Conservation (phyloP, 257 asterid species). For the Verbena officinalis region DNA sequence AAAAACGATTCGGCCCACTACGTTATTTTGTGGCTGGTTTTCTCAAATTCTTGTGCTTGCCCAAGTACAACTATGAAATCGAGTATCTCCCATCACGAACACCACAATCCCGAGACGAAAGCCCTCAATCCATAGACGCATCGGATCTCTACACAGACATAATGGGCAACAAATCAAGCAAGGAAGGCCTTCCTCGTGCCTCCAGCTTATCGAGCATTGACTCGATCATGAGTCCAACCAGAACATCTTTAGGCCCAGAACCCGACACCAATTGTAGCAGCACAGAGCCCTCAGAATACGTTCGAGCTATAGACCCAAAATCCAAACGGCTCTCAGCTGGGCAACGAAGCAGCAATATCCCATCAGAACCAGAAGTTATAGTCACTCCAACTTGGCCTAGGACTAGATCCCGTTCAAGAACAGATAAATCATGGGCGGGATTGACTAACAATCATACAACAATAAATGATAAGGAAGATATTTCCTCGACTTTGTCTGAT, state of each 20-base stretch:
- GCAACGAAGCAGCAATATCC: constrained; percentile 57
- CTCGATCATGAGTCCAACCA: constrained; percentile 90
- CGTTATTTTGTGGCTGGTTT: constrained; percentile 97
- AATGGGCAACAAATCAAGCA: constrained; percentile 93
- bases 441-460: constrained; percentile 56
- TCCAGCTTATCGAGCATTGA: constrained; percentile 96
- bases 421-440: constrained; percentile 80
- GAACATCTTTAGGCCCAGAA: constrained; percentile 70
- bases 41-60: constrained; percentile 91
- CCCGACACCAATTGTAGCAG: constrained; percentile 80
- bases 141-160: constrained; percentile 87
- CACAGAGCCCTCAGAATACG: constrained; percentile 91
- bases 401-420: constrained; percentile 85
- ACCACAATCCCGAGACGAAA: constrained; percentile 40
- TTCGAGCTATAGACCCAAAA: constrained; percentile 90
- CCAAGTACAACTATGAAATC: constrained; percentile 86
- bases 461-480: constrained; percentile 85
- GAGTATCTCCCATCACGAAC: constrained; percentile 82
- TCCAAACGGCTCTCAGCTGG: constrained; percentile 87
- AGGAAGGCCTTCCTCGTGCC: constrained; percentile 94
- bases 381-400: constrained; percentile 87
- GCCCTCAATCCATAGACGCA: constrained; percentile 86
- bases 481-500: constrained; percentile 95
- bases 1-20: constrained; percentile 91
- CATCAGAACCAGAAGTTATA: constrained; percentile 87